Percentiles rank a stretch among this genome's conserved stretches.
These are phyloP conservation scores for Mediolabrus comicus DNA, from an alignment of 108 stramenopile genomes.

Conservation along the genomic window DNA sequence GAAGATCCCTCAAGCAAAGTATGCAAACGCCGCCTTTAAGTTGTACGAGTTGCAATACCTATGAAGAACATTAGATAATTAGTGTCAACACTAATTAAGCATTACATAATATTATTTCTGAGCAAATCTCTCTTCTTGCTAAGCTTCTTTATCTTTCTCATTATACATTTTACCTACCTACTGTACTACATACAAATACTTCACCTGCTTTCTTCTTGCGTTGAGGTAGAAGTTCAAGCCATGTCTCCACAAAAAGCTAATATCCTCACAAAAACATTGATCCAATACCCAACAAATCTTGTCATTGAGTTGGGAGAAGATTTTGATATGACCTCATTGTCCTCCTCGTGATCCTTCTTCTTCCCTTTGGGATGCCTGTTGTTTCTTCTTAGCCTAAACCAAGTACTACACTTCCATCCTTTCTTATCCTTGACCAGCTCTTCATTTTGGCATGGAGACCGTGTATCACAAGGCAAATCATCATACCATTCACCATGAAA, in stretches of 20 bases:
- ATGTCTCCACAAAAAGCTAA: not conserved
- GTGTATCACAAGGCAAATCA: not conserved
- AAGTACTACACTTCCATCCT: not conserved
- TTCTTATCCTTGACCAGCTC: not conserved
- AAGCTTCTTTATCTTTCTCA: too few relatives aligned
- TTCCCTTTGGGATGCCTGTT: not conserved
- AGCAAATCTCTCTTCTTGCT: too few relatives aligned
- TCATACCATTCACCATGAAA: conserved; percentile 3
- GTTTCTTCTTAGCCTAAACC: not conserved
- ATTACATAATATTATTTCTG: too few relatives aligned
- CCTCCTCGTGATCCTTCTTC: not conserved
- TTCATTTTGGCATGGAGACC: not conserved
- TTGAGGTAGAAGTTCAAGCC: not conserved
- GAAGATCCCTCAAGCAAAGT: too few relatives aligned
- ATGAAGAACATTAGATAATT: too few relatives aligned
- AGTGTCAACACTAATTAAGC: too few relatives aligned
- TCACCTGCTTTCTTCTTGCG: too few relatives aligned
- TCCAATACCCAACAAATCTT: not conserved
- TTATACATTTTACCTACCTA: too few relatives aligned
- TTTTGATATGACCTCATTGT: not conserved
- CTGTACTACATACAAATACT: too few relatives aligned
- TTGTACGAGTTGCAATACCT: too few relatives aligned
- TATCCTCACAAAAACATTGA: not conserved
- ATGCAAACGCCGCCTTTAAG: too few relatives aligned
- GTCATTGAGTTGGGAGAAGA: not conserved